Percentiles rank a stretch among this genome's conserved stretches.
These are phyloP conservation scores for Gymnopilus dilepis DNA, from an alignment of 768 basidiomycete species.

Conservation along the genomic window DNA sequence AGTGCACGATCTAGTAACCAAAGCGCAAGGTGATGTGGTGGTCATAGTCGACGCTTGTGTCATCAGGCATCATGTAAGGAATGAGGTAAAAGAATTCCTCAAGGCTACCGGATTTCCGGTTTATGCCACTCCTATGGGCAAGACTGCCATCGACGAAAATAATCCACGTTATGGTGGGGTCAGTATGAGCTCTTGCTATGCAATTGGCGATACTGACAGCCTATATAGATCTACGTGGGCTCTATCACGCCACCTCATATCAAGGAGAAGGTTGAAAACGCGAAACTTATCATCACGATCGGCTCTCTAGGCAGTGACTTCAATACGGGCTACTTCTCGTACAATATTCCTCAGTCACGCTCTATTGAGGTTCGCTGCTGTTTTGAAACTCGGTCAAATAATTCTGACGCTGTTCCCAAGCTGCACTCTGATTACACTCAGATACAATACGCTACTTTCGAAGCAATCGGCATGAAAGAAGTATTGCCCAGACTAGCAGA, in stretches of 20 bases:
- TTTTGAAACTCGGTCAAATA: not conserved
- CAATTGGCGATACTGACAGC: not conserved
- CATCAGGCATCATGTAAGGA: constrained; percentile 68
- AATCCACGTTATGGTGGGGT: constrained; percentile 82
- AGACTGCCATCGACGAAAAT: constrained; percentile 73
- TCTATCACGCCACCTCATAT: constrained; percentile 68
- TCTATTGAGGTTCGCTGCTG: constrained; percentile 62
- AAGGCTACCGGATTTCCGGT: constrained; percentile 73
- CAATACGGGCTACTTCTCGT: constrained; percentile 89
- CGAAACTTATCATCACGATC: constrained; percentile 77
- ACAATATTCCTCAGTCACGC: constrained; percentile 60
- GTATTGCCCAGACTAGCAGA: constrained; percentile 73
- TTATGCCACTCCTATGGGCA: constrained; percentile 82
- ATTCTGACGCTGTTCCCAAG: constrained; percentile 37
- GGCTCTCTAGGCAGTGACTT: constrained; percentile 78
- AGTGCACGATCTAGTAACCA: constrained; percentile 67
- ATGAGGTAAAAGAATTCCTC: constrained; percentile 67
- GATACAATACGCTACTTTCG: constrained; percentile 67
- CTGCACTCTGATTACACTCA: constrained; percentile 79
- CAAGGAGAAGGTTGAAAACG: constrained; percentile 73
- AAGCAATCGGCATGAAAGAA: constrained; percentile 74
- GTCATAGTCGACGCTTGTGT: constrained; percentile 85
- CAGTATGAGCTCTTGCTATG: not conserved
- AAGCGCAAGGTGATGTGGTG: constrained; percentile 71
- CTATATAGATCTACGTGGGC: constrained; percentile 73